Conservation (phyloP, 2,329 filamentous ascomycete genomes). For the Apiospora malaysiana region DNA sequence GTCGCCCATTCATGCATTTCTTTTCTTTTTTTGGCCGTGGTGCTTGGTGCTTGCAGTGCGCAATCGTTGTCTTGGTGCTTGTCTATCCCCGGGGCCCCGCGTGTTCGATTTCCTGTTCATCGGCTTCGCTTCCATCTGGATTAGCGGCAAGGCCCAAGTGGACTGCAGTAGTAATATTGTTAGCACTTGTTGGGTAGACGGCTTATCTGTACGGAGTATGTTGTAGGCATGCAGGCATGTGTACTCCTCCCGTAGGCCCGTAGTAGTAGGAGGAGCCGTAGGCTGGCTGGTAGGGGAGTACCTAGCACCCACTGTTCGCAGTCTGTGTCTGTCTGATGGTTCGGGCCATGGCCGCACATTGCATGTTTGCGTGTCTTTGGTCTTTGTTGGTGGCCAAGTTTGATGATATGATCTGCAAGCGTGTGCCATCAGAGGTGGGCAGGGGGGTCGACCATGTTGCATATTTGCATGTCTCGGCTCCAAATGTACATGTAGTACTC, state of each 20-base stretch:
- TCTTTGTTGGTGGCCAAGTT: conserved; percentile 11
- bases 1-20: too few relatives aligned
- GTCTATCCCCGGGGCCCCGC: neutral
- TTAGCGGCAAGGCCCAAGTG: conserved; percentile 1
- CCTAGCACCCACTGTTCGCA: neutral
- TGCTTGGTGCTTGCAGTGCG: neutral
- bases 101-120: conserved; percentile 7
- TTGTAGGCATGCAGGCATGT: too few relatives aligned
- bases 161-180: neutral
- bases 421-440: conserved; percentile 12
- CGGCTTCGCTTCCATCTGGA: conserved; percentile 11
- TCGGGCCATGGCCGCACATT: conserved; percentile 16
- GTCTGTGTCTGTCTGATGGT: neutral
- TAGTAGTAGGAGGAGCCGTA: neutral
- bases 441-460: conserved; percentile 1
- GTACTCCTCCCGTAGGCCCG: too few relatives aligned
- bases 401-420: conserved; percentile 16
- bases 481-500: neutral
- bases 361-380: conserved; percentile 11
- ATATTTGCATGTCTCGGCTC: conserved; percentile 12
- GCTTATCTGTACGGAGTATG: neutral
- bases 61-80: neutral
- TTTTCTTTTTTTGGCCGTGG: neutral
- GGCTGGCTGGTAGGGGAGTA: too few relatives aligned
- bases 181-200: too few relatives aligned